phyloP scores from a whole-genome alignment of 345 rosid species.

The Citrus medica region DNA sequence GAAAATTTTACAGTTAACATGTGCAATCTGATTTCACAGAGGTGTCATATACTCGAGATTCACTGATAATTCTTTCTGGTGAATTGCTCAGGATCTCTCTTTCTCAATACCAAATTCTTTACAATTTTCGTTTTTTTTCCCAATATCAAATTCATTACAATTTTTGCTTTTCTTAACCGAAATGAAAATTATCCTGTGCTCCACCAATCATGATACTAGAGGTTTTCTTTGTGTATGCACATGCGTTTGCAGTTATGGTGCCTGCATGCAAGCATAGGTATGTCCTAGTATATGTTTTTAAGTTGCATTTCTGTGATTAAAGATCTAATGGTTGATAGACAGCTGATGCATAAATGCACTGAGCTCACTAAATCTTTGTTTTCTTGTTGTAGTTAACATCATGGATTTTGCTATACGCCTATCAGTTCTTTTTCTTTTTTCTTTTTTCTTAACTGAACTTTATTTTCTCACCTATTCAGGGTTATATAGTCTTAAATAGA shows the following conservation, averaged over 20 bases:
- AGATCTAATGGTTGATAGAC: neutral
- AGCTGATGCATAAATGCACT: neutral
- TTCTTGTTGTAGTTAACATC: neutral
- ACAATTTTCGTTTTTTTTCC: too few species aligned
- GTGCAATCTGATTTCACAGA: neutral
- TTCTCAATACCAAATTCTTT: neutral
- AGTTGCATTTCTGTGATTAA: neutral
- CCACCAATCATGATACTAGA: neutral
- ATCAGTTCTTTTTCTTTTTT: neutral
- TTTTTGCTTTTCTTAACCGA: neutral
- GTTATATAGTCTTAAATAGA: slow-evolving; percentile 72
- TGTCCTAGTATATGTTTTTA: neutral
- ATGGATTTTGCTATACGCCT: neutral
- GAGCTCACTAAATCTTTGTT: neutral
- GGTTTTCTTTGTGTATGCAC: neutral
- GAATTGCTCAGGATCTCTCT: neutral
- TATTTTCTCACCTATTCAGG: slow-evolving; percentile 34
- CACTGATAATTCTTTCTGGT: neutral
- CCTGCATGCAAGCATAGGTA: neutral
- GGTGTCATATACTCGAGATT: neutral
- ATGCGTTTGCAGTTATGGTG: neutral
- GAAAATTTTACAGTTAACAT: neutral
- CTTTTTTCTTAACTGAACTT: neutral
- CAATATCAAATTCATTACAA: neutral
- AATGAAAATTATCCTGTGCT: neutral